Conservation (phyloP, 805 yeast genomes). For the Lachancea cidri region DNA sequence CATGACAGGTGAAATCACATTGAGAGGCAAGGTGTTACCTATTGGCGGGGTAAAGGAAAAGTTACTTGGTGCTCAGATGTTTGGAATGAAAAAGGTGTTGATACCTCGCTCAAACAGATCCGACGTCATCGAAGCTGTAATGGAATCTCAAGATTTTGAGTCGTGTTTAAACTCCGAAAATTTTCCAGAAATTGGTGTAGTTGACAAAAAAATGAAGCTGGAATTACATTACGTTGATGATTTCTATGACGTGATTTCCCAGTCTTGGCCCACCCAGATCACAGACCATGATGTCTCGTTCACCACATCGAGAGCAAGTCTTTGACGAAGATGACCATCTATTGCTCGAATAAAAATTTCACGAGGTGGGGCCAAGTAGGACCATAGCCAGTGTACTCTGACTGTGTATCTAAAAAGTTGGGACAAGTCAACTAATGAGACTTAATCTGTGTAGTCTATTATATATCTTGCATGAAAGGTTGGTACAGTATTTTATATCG, state of each 20-base stretch:
- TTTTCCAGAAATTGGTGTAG: slow-evolving; percentile 15
- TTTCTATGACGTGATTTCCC: slow-evolving; percentile 67
- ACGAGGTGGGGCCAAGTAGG: too few species aligned
- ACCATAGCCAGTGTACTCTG: too few species aligned
- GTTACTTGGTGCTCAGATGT: slow-evolving; percentile 71
- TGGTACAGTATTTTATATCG: too few species aligned
- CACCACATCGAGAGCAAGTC: background rate
- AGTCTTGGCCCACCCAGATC: slow-evolving; percentile 52
- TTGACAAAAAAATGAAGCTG: slow-evolving; percentile 51
- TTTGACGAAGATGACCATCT: too few species aligned
- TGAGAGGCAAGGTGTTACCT: slow-evolving; percentile 71
- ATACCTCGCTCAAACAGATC: slow-evolving; percentile 67
- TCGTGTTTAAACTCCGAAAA: background rate
- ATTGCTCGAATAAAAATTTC: too few species aligned
- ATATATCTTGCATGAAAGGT: too few species aligned
- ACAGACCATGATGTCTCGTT: background rate
- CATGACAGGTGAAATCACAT: slow-evolving; percentile 84
- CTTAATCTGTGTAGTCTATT: too few species aligned
- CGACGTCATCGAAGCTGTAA: slow-evolving; percentile 60
- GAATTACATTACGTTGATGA: slow-evolving; percentile 63
- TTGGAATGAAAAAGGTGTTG: slow-evolving; percentile 56
- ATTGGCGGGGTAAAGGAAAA: slow-evolving; percentile 82
- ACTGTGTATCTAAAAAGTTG: too few species aligned
- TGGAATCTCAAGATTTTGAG: slow-evolving; percentile 19
- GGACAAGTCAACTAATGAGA: too few species aligned